Base-by-base conservation (phyloP, 495 filamentous ascomycete species). In the Penicillium turbatum region DNA sequence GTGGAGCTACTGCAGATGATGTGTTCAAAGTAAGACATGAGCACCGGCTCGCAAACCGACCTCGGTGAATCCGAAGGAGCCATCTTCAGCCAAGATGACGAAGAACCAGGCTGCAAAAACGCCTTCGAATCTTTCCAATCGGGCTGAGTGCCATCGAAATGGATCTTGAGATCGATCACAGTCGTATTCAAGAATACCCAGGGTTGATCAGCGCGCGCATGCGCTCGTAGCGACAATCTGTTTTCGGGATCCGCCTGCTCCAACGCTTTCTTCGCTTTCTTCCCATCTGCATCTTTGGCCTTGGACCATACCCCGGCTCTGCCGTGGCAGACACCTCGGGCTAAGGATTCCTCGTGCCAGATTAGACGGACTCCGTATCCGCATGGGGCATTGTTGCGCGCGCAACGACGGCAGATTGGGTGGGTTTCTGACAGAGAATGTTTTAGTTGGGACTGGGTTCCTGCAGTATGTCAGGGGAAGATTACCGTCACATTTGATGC, bases 401-500 rank as follows among this genome's bases (percentile, higher is more conserved):
- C 31, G 31, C 64, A 67, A 21, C 56, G 56, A n/a, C 54, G 56
- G 34, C 60, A 65, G 1, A 61, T 39, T n/a, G 60, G 63, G 10
- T 47, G 54, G 21, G 29, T 41, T 54, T 65, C 60, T 60, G 27
- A 36, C 8, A 16, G 15, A 26, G n/a, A 24, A 2, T 24, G 21
- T 46, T 42, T n/a, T 11, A 46, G 21, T 57, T 26, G 44, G 41
- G 17, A 16, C 32, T 47, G 19, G 27, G 37, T 19, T 24, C 19
- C 39, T 50, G 48, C 34, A 51, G 29, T 0, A 44, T n/a, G 15
- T 26, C 17, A 48, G 29, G 40, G 45, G 19, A 32, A 19, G 17
- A 24, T 34, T 57, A 62, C 59, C 64, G 47, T 64, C 64, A 32
- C 61, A 67, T 46, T 67, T 62, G 9, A 67, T 54, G 10, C 60